Evolutionary conservation across 2,329 filamentous ascomycete species (phyloP).

Genomic region (Aspergillus sp.): DNA sequence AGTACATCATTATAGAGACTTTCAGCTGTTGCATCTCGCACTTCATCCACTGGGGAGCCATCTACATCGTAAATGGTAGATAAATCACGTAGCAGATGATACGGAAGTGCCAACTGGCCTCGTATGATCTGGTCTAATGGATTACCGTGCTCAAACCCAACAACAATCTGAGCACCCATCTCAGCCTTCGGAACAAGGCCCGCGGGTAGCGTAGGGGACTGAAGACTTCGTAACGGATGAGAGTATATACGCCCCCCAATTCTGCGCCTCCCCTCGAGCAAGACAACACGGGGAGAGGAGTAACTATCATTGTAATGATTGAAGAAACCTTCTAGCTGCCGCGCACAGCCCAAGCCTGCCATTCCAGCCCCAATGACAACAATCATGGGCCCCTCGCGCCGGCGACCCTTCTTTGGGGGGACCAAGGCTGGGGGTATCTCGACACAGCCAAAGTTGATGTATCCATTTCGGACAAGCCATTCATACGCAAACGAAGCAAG

Average conservation of each 20-base stretch:
- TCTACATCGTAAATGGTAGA: conserved; percentile 83
- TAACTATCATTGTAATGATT: conserved; percentile 73
- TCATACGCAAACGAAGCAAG: conserved; percentile 85
- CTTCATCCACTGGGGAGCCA: conserved; percentile 66
- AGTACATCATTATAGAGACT: conserved; percentile 93
- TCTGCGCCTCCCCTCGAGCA: conserved; percentile 83
- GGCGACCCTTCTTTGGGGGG: conserved; percentile 41
- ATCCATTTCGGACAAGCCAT: conserved; percentile 86
- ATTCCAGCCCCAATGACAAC: conserved; percentile 92
- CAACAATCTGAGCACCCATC: conserved; percentile 98
- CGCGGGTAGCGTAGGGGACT: conserved; percentile 52
- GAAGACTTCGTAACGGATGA: conserved; percentile 64
- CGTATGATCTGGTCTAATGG: conserved; percentile 88
- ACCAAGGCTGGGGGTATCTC: conserved; percentile 58
- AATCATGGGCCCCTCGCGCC: conserved; percentile 66
- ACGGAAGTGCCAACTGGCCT: conserved; percentile 82
- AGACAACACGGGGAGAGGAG: conserved; percentile 66
- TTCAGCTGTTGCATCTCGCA: conserved; percentile 79
- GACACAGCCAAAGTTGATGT: conserved; percentile 95
- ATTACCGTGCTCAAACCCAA: conserved; percentile 93
- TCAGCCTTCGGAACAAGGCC: conserved; percentile 76
- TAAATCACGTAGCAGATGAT: conserved; percentile 74
- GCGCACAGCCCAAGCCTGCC: conserved; percentile 85
- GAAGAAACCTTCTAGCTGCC: conserved; percentile 85
- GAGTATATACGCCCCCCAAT: conserved; percentile 95